A percentile compares a stretch with the other conserved stretches of the same genome.
phyloP scores from a whole-genome alignment of 352 stramenopile species.

The Aphanomyces stellatus region DNA sequence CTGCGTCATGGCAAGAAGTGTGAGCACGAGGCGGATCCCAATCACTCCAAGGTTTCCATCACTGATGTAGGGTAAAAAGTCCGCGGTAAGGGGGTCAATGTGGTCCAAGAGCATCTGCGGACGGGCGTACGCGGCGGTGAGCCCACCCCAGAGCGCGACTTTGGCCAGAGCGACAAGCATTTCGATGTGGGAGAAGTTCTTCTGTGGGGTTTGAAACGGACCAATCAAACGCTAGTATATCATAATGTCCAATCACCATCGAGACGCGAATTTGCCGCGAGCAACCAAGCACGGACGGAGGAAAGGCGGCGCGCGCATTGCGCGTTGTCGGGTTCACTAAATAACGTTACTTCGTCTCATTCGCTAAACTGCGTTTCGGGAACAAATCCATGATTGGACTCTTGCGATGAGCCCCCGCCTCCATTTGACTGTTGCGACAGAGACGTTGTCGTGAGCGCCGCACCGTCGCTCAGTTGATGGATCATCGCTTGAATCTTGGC shows the following conservation, averaged over 20 bases:
- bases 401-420: not conserved
- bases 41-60: conserved; percentile 21
- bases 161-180: not conserved
- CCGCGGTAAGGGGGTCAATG: not conserved
- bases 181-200: not conserved
- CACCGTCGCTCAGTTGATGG: conserved; percentile 52
- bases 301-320: too few species aligned
- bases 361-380: conserved; percentile 14
- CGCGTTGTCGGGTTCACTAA: not conserved
- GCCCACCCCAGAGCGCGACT: not conserved
- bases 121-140: conserved; percentile 9
- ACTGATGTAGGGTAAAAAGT: not conserved
- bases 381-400: not conserved
- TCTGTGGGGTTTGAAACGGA: not conserved
- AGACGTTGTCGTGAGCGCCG: not conserved
- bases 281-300: too few species aligned
- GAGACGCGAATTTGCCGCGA: too few species aligned
- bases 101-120: not conserved
- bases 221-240: not conserved
- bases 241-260: not conserved
- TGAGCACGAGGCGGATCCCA: conserved; percentile 48
- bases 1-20: conserved; percentile 42
- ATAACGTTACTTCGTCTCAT: not conserved
- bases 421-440: not conserved
- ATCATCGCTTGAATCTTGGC: conserved; percentile 75